Evolutionary conservation across 208 protist species (phyloP).

Genomic region (Novymonas esmeraldas): DNA sequence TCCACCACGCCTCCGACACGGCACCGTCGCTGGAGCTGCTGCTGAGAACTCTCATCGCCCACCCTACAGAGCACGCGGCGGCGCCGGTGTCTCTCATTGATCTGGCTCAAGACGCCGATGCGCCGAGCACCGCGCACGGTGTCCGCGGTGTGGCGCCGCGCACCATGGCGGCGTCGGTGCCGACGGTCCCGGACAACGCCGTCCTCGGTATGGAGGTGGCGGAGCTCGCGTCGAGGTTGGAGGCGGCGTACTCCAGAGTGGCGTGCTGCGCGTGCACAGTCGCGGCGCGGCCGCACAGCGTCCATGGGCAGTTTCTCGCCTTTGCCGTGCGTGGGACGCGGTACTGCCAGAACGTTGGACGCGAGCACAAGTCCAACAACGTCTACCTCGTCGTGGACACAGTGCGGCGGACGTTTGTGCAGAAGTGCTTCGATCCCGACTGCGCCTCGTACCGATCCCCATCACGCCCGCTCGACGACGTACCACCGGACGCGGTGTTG

Average conservation of each 20-base stretch:
- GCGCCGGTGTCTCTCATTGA: constrained; percentile 1
- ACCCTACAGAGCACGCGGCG: neutral
- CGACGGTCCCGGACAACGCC: neutral
- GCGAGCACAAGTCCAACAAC: constrained; percentile 83
- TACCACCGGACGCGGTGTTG: neutral
- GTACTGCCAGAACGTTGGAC: constrained; percentile 69
- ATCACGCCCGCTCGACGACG: constrained; percentile 7
- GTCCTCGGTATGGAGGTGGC: neutral
- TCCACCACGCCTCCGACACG: neutral
- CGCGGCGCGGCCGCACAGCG: constrained; percentile 6
- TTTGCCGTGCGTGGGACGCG: constrained; percentile 59
- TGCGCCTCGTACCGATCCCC: constrained; percentile 54
- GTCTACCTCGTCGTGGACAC: constrained; percentile 77
- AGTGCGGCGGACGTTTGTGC: constrained; percentile 40
- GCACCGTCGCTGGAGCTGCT: neutral
- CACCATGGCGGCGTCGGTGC: neutral
- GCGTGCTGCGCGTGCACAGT: constrained; percentile 37
- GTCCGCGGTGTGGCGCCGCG: neutral
- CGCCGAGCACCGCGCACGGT: neutral
- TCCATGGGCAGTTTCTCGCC: constrained; percentile 38
- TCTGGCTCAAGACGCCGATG: neutral
- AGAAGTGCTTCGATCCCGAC: constrained; percentile 90
- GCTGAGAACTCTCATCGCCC: constrained; percentile 2
- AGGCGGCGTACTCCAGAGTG: constrained; percentile 28
- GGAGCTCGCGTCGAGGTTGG: constrained; percentile 19